Evolutionary conservation across 2,329 filamentous ascomycete genomes (phyloP), one percentile per base, ranked within the genome.

Genomic region (Metarhizium brunneum): DNA sequence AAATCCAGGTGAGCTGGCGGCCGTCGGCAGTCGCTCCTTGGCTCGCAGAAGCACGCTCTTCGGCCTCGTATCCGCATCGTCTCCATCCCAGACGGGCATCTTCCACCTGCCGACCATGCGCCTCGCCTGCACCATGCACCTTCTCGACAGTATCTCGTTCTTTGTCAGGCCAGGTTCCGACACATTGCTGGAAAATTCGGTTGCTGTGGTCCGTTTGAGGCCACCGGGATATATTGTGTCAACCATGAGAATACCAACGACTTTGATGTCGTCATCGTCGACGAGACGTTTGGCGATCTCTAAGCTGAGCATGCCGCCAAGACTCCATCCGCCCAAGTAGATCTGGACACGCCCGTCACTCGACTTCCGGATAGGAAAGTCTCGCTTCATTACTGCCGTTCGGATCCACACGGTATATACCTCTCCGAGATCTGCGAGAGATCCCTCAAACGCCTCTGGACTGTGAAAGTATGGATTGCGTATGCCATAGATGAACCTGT

Each of bases 321-420:
- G 62, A 4, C 78, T 81, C 80, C 80, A 83, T 3, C 80, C 80
- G 2, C 80, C 79, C 8, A 83, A 64, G 5, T 83, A 63, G 45
- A 83, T 69, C 29, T 73, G 61, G 14, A 65, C 61, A 54, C 60
- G 64, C 47, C 66, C 69, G 50, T 66, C 62, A 11, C 35, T 25
- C 14, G 64, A 65, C 36, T 59, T 61, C 55, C 59, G 61, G 43
- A 57, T 59, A 2, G 66, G 67, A 30, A 72, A 71, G 10, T 61
- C 59, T 1, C 59, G 48, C 2, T 64, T 56, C 0, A 66, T 61
- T 2, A 80, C 62, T 1, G 69, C 63, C 25, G 65, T 58, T 35
- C 69, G 71, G 56, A 84, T 74, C 56, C 77, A 69, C 2, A 61
- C 59, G 40, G 76, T 68, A 60, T 85, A 84, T 6, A 75, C 64